These are phyloP conservation scores for Protomyces gravidus DNA, from an alignment of 1,139 yeast species.

Conservation along the genomic window DNA sequence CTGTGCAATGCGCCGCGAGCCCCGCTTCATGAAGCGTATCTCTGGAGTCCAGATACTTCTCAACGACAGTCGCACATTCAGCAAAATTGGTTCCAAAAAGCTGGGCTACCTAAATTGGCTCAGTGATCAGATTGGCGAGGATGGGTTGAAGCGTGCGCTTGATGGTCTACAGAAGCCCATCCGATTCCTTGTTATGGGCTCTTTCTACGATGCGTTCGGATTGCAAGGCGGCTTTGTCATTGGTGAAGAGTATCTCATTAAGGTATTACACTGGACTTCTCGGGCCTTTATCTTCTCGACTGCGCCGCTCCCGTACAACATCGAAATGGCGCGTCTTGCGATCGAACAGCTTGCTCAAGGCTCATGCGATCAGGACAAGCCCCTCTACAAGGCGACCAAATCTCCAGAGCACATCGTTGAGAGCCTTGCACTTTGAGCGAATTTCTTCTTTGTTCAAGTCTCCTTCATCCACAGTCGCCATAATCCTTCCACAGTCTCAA, in stretches of 20 bases:
- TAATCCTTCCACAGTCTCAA: no score
- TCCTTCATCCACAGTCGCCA: no score
- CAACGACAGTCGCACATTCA: slow-evolving; percentile 13
- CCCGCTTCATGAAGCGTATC: neutral
- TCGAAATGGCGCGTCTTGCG: slow-evolving; percentile 15
- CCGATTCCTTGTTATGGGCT: slow-evolving; percentile 15
- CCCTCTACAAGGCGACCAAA: neutral
- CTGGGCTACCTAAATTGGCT: slow-evolving; percentile 16
- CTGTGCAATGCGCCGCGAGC: neutral
- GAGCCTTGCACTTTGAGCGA: neutral
- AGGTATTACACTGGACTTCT: slow-evolving; percentile 24
- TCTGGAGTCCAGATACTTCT: slow-evolving; percentile 14
- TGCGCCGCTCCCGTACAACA: slow-evolving; percentile 22
- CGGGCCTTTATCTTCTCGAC: slow-evolving; percentile 25
- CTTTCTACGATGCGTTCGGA: slow-evolving; percentile 17
- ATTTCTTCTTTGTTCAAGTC: no score
- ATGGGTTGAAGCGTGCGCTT: neutral
- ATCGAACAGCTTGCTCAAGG: neutral
- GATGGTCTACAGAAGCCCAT: slow-evolving; percentile 4
- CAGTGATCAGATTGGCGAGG: neutral
- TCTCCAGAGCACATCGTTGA: neutral
- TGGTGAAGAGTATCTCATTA: slow-evolving; percentile 10
- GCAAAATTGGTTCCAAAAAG: neutral
- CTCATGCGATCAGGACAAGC: neutral
- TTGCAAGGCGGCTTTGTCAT: slow-evolving; percentile 26